Percentiles rank a stretch among this genome's conserved stretches.
Conservation (phyloP, 164 flowering plant genomes). For the Vitis vinifera region DNA sequence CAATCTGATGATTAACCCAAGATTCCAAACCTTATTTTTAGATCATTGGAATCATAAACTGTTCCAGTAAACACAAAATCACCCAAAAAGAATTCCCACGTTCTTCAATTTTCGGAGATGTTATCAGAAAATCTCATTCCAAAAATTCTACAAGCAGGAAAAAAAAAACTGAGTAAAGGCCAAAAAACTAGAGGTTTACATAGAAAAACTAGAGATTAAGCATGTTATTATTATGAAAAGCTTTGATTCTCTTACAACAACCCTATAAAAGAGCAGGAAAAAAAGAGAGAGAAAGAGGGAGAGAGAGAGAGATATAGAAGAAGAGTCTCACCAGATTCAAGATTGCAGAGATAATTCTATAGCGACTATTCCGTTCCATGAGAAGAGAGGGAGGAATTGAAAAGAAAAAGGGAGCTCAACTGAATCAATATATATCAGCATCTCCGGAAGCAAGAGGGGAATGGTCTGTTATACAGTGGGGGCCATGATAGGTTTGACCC, state of each 20-base stretch:
- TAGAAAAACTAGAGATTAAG: too few species aligned
- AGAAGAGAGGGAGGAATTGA: slow-evolving; percentile 1
- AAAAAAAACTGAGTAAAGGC: neutral
- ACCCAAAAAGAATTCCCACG: neutral
- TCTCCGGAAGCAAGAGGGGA: neutral
- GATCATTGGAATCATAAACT: neutral
- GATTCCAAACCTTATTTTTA: slow-evolving; percentile 1
- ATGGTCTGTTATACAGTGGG: neutral
- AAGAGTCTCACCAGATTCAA: slow-evolving; percentile 32
- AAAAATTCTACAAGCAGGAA: neutral
- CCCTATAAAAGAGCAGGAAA: neutral
- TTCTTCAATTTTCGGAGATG: neutral
- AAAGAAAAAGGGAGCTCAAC: neutral
- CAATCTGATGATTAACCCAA: slow-evolving; percentile 2
- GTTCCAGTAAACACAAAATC: neutral
- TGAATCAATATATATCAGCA: slow-evolving; percentile 11
- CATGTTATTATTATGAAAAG: neutral
- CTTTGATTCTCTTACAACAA: neutral
- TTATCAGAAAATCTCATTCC: neutral
- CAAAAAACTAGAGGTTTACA: too few species aligned
- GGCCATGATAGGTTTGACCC: slow-evolving; percentile 5
- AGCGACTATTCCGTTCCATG: neutral
- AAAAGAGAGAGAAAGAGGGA: neutral
- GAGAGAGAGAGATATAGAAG: neutral
- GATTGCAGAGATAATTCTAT: slow-evolving; percentile 9